Evolutionary conservation across 2,329 filamentous ascomycete species (phyloP), one percentile per base, ranked within the genome.

Genomic region (Didymellaceae sp.): DNA sequence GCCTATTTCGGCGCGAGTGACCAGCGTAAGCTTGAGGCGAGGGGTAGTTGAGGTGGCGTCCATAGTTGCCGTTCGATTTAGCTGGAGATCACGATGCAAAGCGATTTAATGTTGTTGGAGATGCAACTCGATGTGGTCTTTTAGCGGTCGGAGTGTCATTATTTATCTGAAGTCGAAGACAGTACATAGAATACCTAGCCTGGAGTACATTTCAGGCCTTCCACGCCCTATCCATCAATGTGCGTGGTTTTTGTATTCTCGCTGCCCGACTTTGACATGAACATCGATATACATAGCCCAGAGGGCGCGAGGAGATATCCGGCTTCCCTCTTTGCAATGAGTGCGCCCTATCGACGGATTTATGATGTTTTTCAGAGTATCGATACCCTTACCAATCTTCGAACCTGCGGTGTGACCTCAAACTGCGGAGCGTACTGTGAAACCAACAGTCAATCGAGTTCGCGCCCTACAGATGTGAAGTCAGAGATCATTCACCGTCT

Each of bases 21-120:
- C 20, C 11, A 70, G 59, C 11, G 65, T 71, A 39, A 73, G 51
- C 30, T 69, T 64, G 11, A 73, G 54, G 20, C 64, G 60, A 10
- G 66, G 57, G 5, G 71, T 73, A 22, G 53, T 58, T 13, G 72
- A 37, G 11, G 54, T 39, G 11, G 43, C 20, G 2, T 72, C 63
- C 70, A 72, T 71, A 13, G 26, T 3, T 28, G 11, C 11, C n/a
- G n/a, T 28, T 8, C 11, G 6, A 13, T 28, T 2, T 28, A 5
- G 6, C 26, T 28, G 7, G 26, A 28, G 6, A 13, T 9, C 6
- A 13, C 10, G n/a, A n/a, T n/a, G n/a, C n/a, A n/a, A n/a, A n/a
- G n/a, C n/a, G n/a, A n/a, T n/a, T n/a, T n/a, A n/a, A n/a, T n/a
- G n/a, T n/a, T n/a, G n/a, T n/a, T n/a, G n/a, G n/a, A n/a, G n/a